These are phyloP conservation scores for Leccinum ochraceum DNA, from an alignment of 768 basidiomycete species.

Conservation along the genomic window DNA sequence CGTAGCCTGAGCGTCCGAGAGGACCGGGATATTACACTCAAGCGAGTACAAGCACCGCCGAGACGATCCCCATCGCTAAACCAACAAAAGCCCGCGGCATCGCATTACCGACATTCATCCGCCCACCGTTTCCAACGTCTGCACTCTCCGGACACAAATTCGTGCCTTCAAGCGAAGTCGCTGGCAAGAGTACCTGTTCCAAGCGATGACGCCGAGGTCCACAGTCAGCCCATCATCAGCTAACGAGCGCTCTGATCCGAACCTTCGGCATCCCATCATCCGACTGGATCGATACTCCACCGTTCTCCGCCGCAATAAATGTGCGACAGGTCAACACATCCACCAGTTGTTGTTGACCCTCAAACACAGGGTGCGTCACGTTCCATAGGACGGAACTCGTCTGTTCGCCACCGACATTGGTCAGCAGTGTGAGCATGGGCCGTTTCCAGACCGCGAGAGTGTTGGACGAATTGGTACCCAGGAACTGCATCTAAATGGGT, in stretches of 20 bases:
- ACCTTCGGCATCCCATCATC: slow-evolving; percentile 50
- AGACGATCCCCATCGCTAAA: slow-evolving; percentile 4
- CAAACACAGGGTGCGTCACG: slow-evolving; percentile 43
- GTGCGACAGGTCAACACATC: slow-evolving; percentile 53
- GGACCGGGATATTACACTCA: slow-evolving; percentile 6
- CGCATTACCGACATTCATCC: background rate
- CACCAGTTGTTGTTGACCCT: slow-evolving; percentile 43
- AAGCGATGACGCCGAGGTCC: background rate
- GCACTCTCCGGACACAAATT: slow-evolving; percentile 21
- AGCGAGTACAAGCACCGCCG: slow-evolving; percentile 6
- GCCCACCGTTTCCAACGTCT: slow-evolving; percentile 6
- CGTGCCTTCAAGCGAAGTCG: slow-evolving; percentile 25
- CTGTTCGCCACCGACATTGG: slow-evolving; percentile 50
- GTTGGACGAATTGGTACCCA: slow-evolving; percentile 39
- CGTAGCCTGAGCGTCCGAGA: background rate
- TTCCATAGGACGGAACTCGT: slow-evolving; percentile 41
- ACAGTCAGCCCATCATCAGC: background rate
- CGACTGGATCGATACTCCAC: slow-evolving; percentile 41
- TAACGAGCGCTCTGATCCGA: background rate
- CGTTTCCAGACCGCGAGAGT: slow-evolving; percentile 53
- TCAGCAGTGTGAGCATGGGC: slow-evolving; percentile 55
- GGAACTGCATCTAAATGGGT: slow-evolving; percentile 46
- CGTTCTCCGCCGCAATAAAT: slow-evolving; percentile 39
- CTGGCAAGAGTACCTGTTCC: slow-evolving; percentile 38
- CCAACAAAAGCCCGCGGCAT: slow-evolving; percentile 12